phyloP scores from a whole-genome alignment of 495 filamentous ascomycete species.

The Immersiella caudata region DNA sequence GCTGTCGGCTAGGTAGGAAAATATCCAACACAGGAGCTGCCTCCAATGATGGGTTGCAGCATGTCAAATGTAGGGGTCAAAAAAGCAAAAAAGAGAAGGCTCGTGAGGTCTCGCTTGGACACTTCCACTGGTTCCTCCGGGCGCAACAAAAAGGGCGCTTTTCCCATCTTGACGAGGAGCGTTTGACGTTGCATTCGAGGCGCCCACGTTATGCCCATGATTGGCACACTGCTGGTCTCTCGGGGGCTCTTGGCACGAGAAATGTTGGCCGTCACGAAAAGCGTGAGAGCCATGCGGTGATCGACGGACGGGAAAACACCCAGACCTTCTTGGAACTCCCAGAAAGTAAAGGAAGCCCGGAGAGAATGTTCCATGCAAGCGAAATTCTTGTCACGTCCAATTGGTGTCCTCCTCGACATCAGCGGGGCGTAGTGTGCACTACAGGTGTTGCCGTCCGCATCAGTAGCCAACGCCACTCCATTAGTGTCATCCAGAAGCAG shows the following conservation, averaged over 20 bases:
- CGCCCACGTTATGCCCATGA: background rate
- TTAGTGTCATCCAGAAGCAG: background rate
- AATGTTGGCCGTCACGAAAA: background rate
- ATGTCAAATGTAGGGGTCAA: background rate
- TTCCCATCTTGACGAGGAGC: no score
- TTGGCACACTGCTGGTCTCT: background rate
- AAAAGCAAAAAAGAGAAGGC: background rate
- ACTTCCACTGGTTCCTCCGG: background rate
- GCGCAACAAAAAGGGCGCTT: background rate
- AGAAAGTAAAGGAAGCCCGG: no score
- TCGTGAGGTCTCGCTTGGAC: background rate
- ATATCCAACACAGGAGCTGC: background rate
- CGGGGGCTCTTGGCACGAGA: background rate
- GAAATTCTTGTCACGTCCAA: background rate
- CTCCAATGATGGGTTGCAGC: background rate
- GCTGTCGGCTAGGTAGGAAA: background rate
- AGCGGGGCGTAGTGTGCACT: no score
- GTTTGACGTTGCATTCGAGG: constrained; percentile 1
- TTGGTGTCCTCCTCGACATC: no score
- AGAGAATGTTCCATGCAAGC: background rate
- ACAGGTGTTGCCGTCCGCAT: background rate
- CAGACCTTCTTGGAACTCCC: no score
- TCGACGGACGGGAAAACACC: background rate
- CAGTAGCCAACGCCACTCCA: background rate
- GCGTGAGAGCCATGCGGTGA: background rate